phyloP scores from a whole-genome alignment of 768 basidiomycete genomes.

The Crucibulum laeve region DNA sequence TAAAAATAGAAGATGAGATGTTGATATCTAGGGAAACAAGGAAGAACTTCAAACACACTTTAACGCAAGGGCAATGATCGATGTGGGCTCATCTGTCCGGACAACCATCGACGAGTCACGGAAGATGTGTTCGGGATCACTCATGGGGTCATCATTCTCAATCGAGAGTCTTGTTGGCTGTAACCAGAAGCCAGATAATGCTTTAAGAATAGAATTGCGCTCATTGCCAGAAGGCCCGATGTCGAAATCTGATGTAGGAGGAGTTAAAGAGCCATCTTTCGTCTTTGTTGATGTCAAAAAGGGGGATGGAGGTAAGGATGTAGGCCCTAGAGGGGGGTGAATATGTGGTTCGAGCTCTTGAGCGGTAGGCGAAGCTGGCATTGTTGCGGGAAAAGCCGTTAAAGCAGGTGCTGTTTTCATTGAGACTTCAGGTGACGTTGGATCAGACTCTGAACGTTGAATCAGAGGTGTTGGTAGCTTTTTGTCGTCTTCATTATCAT shows the following conservation, averaged over 20 bases:
- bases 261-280: slow-evolving; percentile 36
- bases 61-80: slow-evolving; percentile 92
- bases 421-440: slow-evolving; percentile 14
- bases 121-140: slow-evolving; percentile 90
- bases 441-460: slow-evolving; percentile 20
- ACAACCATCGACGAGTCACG: slow-evolving; percentile 93
- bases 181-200: slow-evolving; percentile 81
- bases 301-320: slow-evolving; percentile 58
- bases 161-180: slow-evolving; percentile 52
- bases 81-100: slow-evolving; percentile 94
- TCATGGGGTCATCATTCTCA: slow-evolving; percentile 63
- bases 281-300: slow-evolving; percentile 34
- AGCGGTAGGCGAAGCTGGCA: slow-evolving; percentile 7
- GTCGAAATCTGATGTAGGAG: slow-evolving; percentile 52
- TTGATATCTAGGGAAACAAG: too few relatives aligned
- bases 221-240: slow-evolving; percentile 46
- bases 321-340: slow-evolving; percentile 19
- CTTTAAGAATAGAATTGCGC: slow-evolving; percentile 74
- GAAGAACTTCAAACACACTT: slow-evolving; percentile 48
- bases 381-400: slow-evolving; percentile 8
- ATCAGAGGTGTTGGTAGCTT: slow-evolving; percentile 18
- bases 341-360: slow-evolving; percentile 10
- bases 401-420: slow-evolving; percentile 19
- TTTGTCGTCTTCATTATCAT: slow-evolving; percentile 42
- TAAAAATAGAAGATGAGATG: slow-evolving; percentile 3